Percentiles rank a stretch among this genome's conserved stretches.
These are phyloP conservation scores for Pseudonitzschia pungens DNA, from an alignment of 108 stramenopile genomes.

Conservation along the genomic window DNA sequence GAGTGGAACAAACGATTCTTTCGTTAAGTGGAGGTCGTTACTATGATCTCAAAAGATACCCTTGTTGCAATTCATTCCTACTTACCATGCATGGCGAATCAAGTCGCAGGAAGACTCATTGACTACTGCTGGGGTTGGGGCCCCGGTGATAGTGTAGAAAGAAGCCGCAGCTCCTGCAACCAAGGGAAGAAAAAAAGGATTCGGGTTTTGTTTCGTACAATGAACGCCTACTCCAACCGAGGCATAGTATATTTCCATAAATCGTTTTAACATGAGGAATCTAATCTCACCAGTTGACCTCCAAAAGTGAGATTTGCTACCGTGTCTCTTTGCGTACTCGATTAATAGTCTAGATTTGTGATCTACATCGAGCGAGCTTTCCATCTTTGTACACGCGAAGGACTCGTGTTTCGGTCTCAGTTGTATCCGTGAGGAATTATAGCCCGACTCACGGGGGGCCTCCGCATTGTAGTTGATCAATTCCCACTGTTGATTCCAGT, in stretches of 20 bases:
- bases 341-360: conserved; percentile 41
- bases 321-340: conserved; percentile 34
- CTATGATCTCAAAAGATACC: neutral
- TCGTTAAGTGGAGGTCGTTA: neutral
- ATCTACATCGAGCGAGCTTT: conserved; percentile 19
- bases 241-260: conserved; percentile 81
- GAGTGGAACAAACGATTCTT: neutral
- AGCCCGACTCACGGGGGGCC: neutral
- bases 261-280: conserved; percentile 70
- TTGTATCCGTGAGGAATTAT: neutral
- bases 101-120: conserved; percentile 48
- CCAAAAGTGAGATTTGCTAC: conserved; percentile 53
- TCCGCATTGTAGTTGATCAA: conserved; percentile 9
- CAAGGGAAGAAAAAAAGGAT: conserved; percentile 44
- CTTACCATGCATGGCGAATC: conserved; percentile 70
- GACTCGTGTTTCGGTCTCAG: neutral
- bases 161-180: conserved; percentile 71
- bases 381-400: neutral
- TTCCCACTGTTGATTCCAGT: conserved; percentile 61
- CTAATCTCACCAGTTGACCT: conserved; percentile 74
- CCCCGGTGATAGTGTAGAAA: conserved; percentile 72
- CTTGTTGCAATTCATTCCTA: neutral
- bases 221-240: conserved; percentile 76
- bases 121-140: conserved; percentile 47
- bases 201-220: conserved; percentile 37